These are phyloP conservation scores for Rhipidocladum racemiflorum DNA, from an alignment of 176 grass and related monocot genomes.

Conservation along the genomic window DNA sequence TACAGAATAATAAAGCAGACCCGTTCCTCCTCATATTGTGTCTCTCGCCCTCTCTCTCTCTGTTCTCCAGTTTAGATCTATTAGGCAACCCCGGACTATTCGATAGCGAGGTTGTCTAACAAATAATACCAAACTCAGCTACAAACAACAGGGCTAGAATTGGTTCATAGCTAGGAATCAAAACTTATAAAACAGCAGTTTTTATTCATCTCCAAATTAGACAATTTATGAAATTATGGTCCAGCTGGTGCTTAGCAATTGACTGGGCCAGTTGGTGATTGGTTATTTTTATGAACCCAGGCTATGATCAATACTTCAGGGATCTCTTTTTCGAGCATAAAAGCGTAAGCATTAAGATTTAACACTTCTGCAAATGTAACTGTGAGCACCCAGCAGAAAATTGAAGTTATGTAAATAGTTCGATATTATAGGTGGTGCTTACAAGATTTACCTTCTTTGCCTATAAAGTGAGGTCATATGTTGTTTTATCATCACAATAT, in stretches of 20 bases:
- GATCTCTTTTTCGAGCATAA: not conserved
- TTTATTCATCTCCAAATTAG: not conserved
- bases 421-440: not conserved
- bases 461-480: not conserved
- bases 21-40: too few relatives aligned
- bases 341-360: not conserved
- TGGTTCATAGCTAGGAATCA: not conserved
- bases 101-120: too few relatives aligned
- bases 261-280: not conserved
- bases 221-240: not conserved
- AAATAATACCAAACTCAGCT: too few relatives aligned
- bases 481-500: not conserved
- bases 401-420: not conserved
- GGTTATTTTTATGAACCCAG: not conserved
- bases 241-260: not conserved
- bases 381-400: not conserved
- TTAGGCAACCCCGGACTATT: too few relatives aligned
- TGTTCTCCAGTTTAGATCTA: too few relatives aligned
- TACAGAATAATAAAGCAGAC: too few relatives aligned
- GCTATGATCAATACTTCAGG: not conserved
- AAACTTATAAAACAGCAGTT: not conserved
- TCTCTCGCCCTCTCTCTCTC: too few relatives aligned
- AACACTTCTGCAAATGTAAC: not conserved
- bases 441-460: not conserved
- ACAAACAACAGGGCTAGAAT: not conserved